These are phyloP conservation scores for Paspalum vaginatum DNA, from an alignment of 176 grass and related monocot genomes.

Conservation along the genomic window DNA sequence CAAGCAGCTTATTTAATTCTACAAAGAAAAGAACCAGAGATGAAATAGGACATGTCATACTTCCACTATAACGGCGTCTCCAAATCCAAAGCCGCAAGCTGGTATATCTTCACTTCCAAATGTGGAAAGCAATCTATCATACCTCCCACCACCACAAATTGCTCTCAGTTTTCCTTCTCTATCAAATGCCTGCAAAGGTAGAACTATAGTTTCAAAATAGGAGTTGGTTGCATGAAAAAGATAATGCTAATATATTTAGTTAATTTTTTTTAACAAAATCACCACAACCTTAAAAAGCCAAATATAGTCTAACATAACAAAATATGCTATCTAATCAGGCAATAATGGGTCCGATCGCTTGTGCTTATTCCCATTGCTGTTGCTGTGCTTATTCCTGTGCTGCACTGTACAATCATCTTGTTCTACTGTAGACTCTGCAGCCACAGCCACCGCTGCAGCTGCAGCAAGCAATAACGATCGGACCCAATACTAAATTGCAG, in stretches of 20 bases:
- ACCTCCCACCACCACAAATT: constrained; percentile 88
- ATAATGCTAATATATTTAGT: not conserved
- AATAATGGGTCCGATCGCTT: too few species aligned
- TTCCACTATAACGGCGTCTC: constrained; percentile 94
- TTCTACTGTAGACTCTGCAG: too few species aligned
- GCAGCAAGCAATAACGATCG: too few species aligned
- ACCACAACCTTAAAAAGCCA: not conserved
- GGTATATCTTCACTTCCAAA: constrained; percentile 93
- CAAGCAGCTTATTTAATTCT: not conserved
- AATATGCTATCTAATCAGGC: not conserved
- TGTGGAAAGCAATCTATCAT: constrained; percentile 82
- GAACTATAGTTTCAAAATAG: not conserved
- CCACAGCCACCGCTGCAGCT: too few species aligned
- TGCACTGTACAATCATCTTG: too few species aligned
- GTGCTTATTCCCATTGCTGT: too few species aligned
- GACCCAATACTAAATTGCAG: not conserved
- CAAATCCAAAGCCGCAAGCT: constrained; percentile 97
- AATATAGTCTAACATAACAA: not conserved
- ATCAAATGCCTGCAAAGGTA: constrained; percentile 71
- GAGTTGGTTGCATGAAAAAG: not conserved
- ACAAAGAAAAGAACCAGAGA: constrained; percentile 9
- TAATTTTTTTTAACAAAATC: too few species aligned
- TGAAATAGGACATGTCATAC: constrained; percentile 53
- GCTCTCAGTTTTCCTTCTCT: constrained; percentile 78
- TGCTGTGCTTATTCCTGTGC: too few species aligned